A percentile compares a stretch with the other conserved stretches of the same genome.
Evolutionary conservation across 2,329 filamentous ascomycete genomes (phyloP).

Genomic region (Xylaria hypoxylon): DNA sequence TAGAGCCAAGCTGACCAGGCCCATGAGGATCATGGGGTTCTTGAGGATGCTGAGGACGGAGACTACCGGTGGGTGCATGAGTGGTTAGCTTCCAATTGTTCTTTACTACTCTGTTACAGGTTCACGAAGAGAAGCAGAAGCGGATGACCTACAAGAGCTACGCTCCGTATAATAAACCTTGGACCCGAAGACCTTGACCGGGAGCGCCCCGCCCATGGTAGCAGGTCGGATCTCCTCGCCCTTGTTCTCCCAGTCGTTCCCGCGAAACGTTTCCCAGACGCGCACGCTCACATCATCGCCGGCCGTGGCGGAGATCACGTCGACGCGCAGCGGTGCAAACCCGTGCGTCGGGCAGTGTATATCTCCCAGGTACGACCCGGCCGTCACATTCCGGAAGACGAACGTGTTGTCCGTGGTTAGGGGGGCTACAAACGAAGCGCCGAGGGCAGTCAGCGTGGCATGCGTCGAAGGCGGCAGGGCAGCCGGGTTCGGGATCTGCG

Average conservation of each 20-base stretch:
- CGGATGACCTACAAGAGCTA: conserved; percentile 73
- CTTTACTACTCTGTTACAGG: neutral
- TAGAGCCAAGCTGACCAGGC: conserved; percentile 81
- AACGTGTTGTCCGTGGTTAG: conserved; percentile 78
- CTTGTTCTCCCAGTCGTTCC: conserved; percentile 90
- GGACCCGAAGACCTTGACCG: conserved; percentile 68
- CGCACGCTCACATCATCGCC: conserved; percentile 59
- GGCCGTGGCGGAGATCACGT: conserved; percentile 64
- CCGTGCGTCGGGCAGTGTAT: conserved; percentile 79
- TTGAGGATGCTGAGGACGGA: conserved; percentile 85
- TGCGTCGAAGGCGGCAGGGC: conserved; percentile 72
- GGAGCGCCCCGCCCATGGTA: conserved; percentile 57
- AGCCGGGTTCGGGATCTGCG: conserved; percentile 60
- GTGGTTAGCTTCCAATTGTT: conserved; percentile 26
- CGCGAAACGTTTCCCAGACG: conserved; percentile 87
- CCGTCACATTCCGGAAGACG: conserved; percentile 77
- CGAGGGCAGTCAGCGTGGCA: conserved; percentile 65
- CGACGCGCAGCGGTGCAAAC: conserved; percentile 84
- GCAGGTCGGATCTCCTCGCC: conserved; percentile 67
- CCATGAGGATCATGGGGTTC: conserved; percentile 97
- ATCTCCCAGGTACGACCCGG: conserved; percentile 83
- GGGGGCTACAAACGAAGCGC: conserved; percentile 63
- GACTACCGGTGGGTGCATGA: conserved; percentile 64
- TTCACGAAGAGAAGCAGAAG: conserved; percentile 18
- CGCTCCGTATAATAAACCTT: conserved; percentile 85